Base-by-base conservation (phyloP, 2,329 filamentous ascomycete species). In the Coleophoma eucalyptorum region DNA sequence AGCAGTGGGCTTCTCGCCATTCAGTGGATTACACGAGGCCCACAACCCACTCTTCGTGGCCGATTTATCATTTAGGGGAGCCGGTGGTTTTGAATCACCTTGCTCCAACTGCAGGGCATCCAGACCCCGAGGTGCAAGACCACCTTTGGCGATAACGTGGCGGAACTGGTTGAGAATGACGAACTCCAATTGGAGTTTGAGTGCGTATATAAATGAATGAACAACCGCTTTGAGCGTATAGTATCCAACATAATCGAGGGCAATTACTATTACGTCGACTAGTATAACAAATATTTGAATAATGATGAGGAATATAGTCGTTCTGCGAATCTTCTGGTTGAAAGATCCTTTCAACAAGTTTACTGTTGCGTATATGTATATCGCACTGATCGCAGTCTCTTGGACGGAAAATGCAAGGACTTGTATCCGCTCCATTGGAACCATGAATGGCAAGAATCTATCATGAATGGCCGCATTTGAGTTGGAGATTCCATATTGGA, bases 361-460 rank as follows among this genome's bases (percentile, higher is more conserved):
- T 5, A 49, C n/a, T 2, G 51, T 53, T 13, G 19, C 48, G 31
- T 47, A 50, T 49, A 77, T 74, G 56, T 73, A 76, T 34, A 74
- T 62, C 5, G 64, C 69, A 1, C 71, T 74, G 47, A 76, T 67
- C 51, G 75, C 65, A 44, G 73, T 69, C 52, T 76, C 73, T 57
- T 76, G 73, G 21, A 75, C 53, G 57, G 69, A 74, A 57, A 76
- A 76, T 0, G 69, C 70, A 10, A 71, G 73, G 69, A 76, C 74
- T 58, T 76, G 72, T 32, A 76, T 67, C 55, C 72, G 73, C 56
- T 76, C 73, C 65, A 74, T 72, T 7, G 33, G 40, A 15, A 32
- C 32, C 31, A 45, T 49, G n/a, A 34, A 44, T 26, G 16, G 21
- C 5, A 49, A n/a, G 12, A 35, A 49, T 16, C 21, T 19, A 4